Conservation (phyloP, 73 alveolate species). For the Paramecium tetraurelia region DNA sequence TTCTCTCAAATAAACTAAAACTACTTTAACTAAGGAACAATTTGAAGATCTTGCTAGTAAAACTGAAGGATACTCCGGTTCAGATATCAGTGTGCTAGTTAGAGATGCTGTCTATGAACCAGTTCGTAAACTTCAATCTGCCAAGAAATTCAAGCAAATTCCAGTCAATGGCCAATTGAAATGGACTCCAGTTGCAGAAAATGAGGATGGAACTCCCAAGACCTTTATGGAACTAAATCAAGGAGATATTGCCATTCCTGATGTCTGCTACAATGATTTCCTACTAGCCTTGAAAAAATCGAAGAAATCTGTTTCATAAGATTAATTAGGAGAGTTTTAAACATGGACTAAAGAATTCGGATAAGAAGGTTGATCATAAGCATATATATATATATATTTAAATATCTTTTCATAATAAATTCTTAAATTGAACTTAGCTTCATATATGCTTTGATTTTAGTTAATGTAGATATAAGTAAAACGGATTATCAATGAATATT, state of each 20-base stretch:
- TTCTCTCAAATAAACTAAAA: constrained; percentile 84
- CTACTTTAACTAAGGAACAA: constrained; percentile 82
- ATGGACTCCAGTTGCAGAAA: constrained; percentile 14
- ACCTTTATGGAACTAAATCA: neutral
- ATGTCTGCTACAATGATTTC: neutral
- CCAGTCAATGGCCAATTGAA: neutral
- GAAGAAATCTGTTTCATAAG: neutral
- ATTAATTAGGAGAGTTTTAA: constrained; percentile 6
- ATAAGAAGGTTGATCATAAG: neutral
- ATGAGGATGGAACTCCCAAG: neutral
- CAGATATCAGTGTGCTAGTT: constrained; percentile 79
- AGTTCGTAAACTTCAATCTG: neutral
- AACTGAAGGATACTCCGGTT: constrained; percentile 92
- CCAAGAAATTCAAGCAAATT: constrained; percentile 15
- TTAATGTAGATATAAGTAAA: too few species aligned
- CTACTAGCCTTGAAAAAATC: neutral
- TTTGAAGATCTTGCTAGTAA: constrained; percentile 70
- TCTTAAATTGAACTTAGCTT: too few species aligned
- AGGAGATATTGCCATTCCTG: neutral
- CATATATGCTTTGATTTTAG: too few species aligned
- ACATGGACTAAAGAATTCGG: constrained; percentile 22
- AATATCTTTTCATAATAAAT: neutral
- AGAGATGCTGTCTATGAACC: constrained; percentile 86
- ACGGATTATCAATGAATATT: too few species aligned
- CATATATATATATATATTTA: too few species aligned